Evolutionary conservation across 164 flowering plant species (phyloP).

Genomic region (Umbilicus rupestris): DNA sequence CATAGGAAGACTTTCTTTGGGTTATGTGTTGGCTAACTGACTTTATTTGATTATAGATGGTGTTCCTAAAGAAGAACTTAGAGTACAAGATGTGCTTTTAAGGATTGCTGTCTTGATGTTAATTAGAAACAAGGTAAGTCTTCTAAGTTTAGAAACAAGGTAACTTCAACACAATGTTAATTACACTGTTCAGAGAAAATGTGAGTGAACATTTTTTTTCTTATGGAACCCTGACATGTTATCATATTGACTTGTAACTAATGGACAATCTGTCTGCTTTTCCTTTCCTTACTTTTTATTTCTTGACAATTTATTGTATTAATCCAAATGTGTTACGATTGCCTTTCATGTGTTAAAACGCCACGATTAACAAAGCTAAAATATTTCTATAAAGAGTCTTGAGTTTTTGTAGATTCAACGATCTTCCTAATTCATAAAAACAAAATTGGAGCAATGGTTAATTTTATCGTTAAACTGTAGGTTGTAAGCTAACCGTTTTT

Average conservation of each 20-base stretch:
- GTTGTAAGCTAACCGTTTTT: too few relatives aligned
- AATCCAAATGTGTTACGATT: too few relatives aligned
- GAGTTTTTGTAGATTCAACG: too few relatives aligned
- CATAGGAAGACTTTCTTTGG: neutral
- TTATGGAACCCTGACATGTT: neutral
- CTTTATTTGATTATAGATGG: constrained; percentile 51
- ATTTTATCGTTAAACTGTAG: too few relatives aligned
- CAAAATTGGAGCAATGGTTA: too few relatives aligned
- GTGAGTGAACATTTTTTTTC: neutral
- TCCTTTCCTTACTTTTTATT: too few relatives aligned
- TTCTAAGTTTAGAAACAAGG: neutral
- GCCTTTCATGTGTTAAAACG: too few relatives aligned
- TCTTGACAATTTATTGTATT: too few relatives aligned
- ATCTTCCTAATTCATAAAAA: too few relatives aligned
- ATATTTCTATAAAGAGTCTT: too few relatives aligned
- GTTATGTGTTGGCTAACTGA: neutral
- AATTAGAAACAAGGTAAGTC: constrained; percentile 62
- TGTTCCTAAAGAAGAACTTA: constrained; percentile 93
- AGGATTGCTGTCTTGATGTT: constrained; percentile 56
- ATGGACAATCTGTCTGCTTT: neutral
- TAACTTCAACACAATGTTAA: neutral
- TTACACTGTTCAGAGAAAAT: neutral
- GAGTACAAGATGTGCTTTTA: constrained; percentile 79
- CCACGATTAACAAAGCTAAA: too few relatives aligned
- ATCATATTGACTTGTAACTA: neutral